These are phyloP conservation scores for Trypanosoma grayi DNA, from an alignment of 208 protist species.

Conservation along the genomic window DNA sequence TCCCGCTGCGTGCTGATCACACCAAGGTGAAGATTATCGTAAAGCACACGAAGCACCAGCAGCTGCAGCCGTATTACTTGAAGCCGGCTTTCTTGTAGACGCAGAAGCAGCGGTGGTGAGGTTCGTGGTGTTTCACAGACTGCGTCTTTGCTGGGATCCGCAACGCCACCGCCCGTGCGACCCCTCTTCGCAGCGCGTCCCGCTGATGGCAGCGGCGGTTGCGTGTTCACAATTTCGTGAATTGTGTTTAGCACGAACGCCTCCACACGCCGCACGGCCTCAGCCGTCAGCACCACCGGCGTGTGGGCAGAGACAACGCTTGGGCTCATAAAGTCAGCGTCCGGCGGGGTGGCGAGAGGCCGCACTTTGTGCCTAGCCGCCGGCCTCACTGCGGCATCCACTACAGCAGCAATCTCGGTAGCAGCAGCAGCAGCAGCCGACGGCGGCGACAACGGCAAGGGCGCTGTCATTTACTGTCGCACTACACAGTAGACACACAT, in stretches of 20 bases:
- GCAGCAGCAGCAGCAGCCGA: neutral
- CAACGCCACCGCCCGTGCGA: neutral
- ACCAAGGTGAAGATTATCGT: constrained; percentile 35
- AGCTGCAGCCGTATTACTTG: constrained; percentile 27
- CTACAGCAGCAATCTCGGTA: too few species aligned
- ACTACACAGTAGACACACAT: too few species aligned
- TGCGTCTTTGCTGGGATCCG: neutral
- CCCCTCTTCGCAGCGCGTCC: neutral
- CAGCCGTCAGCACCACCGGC: constrained; percentile 26
- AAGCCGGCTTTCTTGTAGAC: neutral
- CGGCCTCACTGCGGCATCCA: neutral
- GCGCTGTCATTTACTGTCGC: too few species aligned
- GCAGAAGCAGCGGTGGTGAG: neutral
- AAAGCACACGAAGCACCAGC: constrained; percentile 47
- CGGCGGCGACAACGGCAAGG: neutral
- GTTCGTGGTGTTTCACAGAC: constrained; percentile 1
- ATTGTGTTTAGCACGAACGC: constrained; percentile 31
- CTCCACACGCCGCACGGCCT: constrained; percentile 72
- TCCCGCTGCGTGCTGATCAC: constrained; percentile 71
- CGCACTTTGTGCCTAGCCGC: neutral
- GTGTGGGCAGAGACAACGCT: constrained; percentile 16
- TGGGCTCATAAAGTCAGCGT: constrained; percentile 19
- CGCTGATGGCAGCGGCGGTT: neutral
- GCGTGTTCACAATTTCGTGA: constrained; percentile 23
- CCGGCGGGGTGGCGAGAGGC: neutral